A percentile compares a stretch with the other conserved stretches of the same genome.
These are phyloP conservation scores for Pseudonitzschia multiseries DNA, from an alignment of 108 stramenopile genomes.

Conservation along the genomic window DNA sequence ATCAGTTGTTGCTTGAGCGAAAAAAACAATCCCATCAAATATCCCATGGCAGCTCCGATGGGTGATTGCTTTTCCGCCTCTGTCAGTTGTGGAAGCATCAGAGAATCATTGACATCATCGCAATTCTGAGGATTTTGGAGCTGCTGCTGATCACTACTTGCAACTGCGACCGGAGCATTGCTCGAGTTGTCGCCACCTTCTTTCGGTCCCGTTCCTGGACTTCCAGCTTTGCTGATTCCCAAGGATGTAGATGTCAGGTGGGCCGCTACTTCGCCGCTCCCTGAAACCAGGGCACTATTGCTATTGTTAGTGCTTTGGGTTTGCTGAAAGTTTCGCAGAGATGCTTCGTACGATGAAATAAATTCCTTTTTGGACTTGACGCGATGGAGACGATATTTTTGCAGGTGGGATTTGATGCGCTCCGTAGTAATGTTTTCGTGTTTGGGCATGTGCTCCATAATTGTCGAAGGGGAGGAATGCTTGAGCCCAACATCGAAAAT, in stretches of 20 bases:
- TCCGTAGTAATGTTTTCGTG: slow-evolving; percentile 85
- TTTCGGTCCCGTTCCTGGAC: neutral
- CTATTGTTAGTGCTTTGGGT: slow-evolving; percentile 25
- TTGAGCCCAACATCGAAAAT: slow-evolving; percentile 94
- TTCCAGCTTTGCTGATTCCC: neutral
- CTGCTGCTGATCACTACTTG: neutral
- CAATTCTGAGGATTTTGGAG: neutral
- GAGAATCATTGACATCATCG: slow-evolving; percentile 23
- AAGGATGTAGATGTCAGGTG: slow-evolving; percentile 45
- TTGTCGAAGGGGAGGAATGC: slow-evolving; percentile 88
- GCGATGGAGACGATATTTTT: slow-evolving; percentile 93
- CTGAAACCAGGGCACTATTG: slow-evolving; percentile 35
- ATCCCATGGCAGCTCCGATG: slow-evolving; percentile 75
- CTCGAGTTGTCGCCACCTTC: neutral
- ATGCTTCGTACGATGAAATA: slow-evolving; percentile 75
- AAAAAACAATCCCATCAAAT: slow-evolving; percentile 83
- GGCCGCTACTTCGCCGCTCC: slow-evolving; percentile 68
- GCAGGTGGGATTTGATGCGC: slow-evolving; percentile 94
- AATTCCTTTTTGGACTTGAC: slow-evolving; percentile 89
- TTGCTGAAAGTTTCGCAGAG: slow-evolving; percentile 51
- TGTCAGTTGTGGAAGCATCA: slow-evolving; percentile 67
- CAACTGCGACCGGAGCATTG: neutral
- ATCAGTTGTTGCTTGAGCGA: slow-evolving; percentile 72
- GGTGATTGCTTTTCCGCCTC: slow-evolving; percentile 73
- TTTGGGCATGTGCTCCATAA: slow-evolving; percentile 88